A percentile compares a stretch with the other conserved stretches of the same genome.
Conservation (phyloP, 805 yeast species). For the Candida krabiensis region DNA sequence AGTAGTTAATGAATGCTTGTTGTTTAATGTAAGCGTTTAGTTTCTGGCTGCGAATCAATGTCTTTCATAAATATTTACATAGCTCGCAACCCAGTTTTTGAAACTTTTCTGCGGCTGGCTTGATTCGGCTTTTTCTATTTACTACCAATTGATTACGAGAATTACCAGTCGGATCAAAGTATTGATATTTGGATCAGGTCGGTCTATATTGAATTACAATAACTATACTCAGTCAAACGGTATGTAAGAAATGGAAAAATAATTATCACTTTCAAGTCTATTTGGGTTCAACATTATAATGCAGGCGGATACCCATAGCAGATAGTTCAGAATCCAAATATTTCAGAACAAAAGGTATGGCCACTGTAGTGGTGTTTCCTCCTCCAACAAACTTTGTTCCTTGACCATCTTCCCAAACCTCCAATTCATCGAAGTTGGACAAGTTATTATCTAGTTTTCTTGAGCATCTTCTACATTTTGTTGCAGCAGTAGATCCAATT, state of each 20-base stretch:
- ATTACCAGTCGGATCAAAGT: no score
- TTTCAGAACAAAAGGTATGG: slow-evolving; percentile 93
- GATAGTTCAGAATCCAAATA: slow-evolving; percentile 92
- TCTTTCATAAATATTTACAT: no score
- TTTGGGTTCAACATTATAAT: slow-evolving; percentile 78
- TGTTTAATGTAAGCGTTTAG: no score
- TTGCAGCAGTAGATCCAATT: slow-evolving; percentile 74
- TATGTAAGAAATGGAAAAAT: no score
- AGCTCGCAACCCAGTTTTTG: no score
- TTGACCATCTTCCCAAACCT: slow-evolving; percentile 96
- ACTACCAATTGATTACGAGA: no score
- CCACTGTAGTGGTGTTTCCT: slow-evolving; percentile 88
- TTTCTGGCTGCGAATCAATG: no score
- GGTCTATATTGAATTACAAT: no score
- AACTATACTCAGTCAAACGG: no score
- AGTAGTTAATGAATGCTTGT: neutral
- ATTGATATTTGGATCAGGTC: no score
- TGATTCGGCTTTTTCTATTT: slow-evolving; percentile 3
- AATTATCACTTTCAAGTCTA: no score
- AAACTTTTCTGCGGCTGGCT: no score
- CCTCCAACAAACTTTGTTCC: slow-evolving; percentile 93
- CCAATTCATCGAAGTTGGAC: slow-evolving; percentile 61
- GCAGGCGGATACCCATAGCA: slow-evolving; percentile 96
- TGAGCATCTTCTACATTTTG: slow-evolving; percentile 92
- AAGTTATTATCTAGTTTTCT: slow-evolving; percentile 59